Percentiles rank a stretch among this genome's conserved stretches.
phyloP scores from a whole-genome alignment of 257 asterid species.

The Eucommia ulmoides region DNA sequence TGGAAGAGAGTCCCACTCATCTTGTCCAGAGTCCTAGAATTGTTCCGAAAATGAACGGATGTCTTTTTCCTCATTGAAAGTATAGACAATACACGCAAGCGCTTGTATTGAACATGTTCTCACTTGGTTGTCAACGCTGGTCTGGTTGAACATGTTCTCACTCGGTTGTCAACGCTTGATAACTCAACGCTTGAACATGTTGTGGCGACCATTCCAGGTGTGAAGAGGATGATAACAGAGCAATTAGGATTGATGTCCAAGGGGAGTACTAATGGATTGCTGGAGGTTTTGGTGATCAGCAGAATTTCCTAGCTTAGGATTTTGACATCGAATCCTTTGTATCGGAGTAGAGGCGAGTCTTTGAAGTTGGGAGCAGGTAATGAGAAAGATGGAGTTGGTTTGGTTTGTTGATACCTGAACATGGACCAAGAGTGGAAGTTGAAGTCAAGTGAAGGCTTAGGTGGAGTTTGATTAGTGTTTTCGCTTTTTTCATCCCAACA shows the following conservation, averaged over 20 bases:
- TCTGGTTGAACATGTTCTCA: conserved; percentile 89
- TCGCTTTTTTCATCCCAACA: too few relatives aligned
- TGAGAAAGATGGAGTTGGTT: conserved; percentile 26
- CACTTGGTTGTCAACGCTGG: too few relatives aligned
- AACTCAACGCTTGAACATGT: conserved; percentile 81
- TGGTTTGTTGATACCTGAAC: conserved; percentile 37
- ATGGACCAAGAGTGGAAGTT: conserved; percentile 49
- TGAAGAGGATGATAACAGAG: conserved; percentile 76
- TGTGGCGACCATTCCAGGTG: conserved; percentile 84
- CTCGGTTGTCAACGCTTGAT: conserved; percentile 50
- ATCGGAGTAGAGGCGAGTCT: conserved; percentile 16
- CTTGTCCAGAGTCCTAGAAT: too few relatives aligned
- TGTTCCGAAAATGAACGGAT: too few relatives aligned
- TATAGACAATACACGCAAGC: too few relatives aligned
- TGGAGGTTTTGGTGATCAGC: conserved; percentile 83
- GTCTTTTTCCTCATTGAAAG: too few relatives aligned
- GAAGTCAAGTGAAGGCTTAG: too few relatives aligned
- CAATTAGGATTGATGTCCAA: conserved; percentile 81
- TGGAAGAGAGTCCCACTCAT: too few relatives aligned
- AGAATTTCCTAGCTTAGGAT: conserved; percentile 43
- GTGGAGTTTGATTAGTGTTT: too few relatives aligned
- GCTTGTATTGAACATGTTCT: too few relatives aligned
- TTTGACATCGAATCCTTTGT: conserved; percentile 73
- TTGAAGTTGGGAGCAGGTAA: conserved; percentile 1
- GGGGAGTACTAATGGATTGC: conserved; percentile 56